Base-by-base conservation (phyloP, 2,329 filamentous ascomycete species). In the Tolypocladium endophyticum region DNA sequence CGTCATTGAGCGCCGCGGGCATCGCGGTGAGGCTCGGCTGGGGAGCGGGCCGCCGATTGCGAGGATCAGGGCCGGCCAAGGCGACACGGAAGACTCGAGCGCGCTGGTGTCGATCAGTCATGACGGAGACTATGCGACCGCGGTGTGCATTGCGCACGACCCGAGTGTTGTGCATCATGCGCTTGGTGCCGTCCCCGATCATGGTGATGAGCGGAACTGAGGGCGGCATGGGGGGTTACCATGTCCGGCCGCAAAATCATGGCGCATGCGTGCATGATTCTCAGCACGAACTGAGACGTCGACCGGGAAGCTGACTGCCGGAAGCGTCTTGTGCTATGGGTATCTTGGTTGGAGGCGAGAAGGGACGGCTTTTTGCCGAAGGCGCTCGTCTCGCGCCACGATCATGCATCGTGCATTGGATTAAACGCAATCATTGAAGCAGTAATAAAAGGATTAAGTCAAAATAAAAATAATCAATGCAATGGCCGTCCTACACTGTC, bases 21-120 rank as follows among this genome's bases (percentile, higher is more conserved):
- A 63, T n/a, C 60, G 67, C 28, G 65, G 66, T 33, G 16, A 12
- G 9, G 64, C 64, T 52, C 66, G 63, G 28, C 60, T 71, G 57
- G 72, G 70, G 0, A 75, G 72, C 62, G 74, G 76, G 5, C 74
- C 78, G 30, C 79, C 80, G 0, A 65, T 80, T 3, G 79, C 76
- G 9, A 65, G 79, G 57, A 74, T 81, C 60, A 70, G 64, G 61
- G 69, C 68, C 9, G 63, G 64, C 35, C 65, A 61, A 1, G 66
- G 60, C 20, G 67, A 60, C 23, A 69, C 65, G n/a, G 66, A 61
- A 47, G 70, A 77, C 61, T 81, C 85, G 64, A 77, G 84, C 56
- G 90, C 86, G 18, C 79, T 83, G 67, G 70, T 96, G 53, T 93
- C 88, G 61, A 95, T 97, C 66, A 94, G 88, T 67, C 92, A 97